Evolutionary conservation across 1,284 basidiomycete genomes (phyloP).

Genomic region (Apiotrichum montevideense): DNA sequence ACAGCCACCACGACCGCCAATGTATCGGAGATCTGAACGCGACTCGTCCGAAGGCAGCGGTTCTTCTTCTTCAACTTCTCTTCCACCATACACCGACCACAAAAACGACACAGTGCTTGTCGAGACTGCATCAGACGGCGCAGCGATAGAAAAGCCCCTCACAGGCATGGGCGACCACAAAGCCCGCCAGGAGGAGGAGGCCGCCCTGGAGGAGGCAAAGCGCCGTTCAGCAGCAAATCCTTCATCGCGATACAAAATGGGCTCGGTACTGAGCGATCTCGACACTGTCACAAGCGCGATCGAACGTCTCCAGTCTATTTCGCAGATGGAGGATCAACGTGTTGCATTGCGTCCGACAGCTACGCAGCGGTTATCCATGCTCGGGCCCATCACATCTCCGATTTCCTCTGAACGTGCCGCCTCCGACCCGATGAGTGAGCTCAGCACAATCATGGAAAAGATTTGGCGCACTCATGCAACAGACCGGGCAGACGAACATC

Average conservation of each 20-base stretch:
- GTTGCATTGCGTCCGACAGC: slow-evolving; percentile 59
- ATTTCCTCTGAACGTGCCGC: neutral
- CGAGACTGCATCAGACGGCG: neutral
- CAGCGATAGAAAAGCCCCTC: neutral
- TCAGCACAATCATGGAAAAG: slow-evolving; percentile 36
- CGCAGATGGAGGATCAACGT: slow-evolving; percentile 76
- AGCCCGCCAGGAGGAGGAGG: neutral
- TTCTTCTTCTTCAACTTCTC: neutral
- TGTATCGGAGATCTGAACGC: slow-evolving; percentile 7
- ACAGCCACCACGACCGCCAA: slow-evolving; percentile 9
- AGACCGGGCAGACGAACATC: slow-evolving; percentile 14
- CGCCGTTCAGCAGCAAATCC: neutral
- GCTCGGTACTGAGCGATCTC: slow-evolving; percentile 52
- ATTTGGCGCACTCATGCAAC: slow-evolving; percentile 8
- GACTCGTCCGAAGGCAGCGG: slow-evolving; percentile 4
- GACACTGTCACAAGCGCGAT: slow-evolving; percentile 77
- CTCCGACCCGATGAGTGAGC: slow-evolving; percentile 29
- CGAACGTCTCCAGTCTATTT: slow-evolving; percentile 70
- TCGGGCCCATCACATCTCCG: neutral
- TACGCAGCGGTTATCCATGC: neutral
- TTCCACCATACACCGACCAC: slow-evolving; percentile 10
- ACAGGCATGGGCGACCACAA: neutral
- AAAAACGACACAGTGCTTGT: slow-evolving; percentile 1
- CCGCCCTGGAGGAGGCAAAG: neutral
- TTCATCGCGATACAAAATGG: neutral